Conservation (phyloP, 192 early-diverging fungal species). For the Backusella tuberculispora region DNA sequence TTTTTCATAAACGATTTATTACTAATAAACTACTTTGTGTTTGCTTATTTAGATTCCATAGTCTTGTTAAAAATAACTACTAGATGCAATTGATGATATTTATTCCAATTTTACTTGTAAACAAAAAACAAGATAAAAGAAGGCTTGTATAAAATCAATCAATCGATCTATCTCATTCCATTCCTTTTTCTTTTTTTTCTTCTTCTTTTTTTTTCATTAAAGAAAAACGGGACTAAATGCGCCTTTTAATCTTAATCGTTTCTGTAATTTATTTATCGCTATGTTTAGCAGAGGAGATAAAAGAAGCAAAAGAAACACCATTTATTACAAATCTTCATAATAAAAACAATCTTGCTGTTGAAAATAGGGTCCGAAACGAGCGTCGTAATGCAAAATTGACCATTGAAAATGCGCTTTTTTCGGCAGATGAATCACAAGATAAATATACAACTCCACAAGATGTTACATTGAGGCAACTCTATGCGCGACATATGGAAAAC, state of each 20-base stretch:
- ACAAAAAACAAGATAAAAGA: no score
- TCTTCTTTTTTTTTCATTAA: neutral
- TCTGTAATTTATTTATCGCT: neutral
- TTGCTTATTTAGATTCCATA: neutral
- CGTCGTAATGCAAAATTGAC: neutral
- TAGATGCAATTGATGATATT: neutral
- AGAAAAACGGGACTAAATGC: neutral
- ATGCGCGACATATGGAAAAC: slow-evolving; percentile 9
- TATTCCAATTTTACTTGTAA: neutral
- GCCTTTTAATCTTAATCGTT: neutral
- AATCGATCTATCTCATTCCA: neutral
- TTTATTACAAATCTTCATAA: neutral
- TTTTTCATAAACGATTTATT: neutral
- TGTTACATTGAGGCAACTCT: neutral
- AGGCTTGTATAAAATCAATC: neutral
- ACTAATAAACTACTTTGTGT: neutral
- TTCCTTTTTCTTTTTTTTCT: neutral
- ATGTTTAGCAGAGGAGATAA: neutral
- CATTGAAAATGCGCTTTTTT: slow-evolving; percentile 10
- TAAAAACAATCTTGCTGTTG: slow-evolving; percentile 1
- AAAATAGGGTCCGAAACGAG: neutral
- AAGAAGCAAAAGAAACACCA: neutral
- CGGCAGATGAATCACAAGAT: neutral
- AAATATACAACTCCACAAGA: neutral
- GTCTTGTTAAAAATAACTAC: neutral